Evolutionary conservation across 495 filamentous ascomycete genomes (phyloP), one percentile per base, ranked within the genome.

Genomic region (Penicillium maclennaniae): DNA sequence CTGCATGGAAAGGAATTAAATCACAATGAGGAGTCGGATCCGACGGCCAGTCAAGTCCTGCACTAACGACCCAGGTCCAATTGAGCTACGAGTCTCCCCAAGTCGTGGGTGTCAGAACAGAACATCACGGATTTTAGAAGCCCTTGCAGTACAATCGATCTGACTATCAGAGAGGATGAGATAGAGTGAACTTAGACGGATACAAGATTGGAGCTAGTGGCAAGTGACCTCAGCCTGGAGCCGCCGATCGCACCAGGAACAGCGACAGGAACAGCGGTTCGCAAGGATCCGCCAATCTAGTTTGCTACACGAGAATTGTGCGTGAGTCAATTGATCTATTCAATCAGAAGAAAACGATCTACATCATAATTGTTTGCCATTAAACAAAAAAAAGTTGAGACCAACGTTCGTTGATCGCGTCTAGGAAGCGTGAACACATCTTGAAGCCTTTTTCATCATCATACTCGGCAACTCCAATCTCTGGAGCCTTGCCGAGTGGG

Each of bases 351-450:
- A 44, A 44, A 63, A 49, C 55, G 63, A 57, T 66, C 63, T 67
- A 67, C 61, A 60, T 64, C 61, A 62, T 62, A 59, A 65, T 48
- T 43, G 47, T 53, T 42, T 62, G 58, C 58, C 58, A 62, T 60
- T 55, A 64, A 43, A 58, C 49, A 45, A 58, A 52, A 53, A 53
- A 53, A 54, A 53, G 50, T 45, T 55, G 27, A 60, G 54, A 58
- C 40, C 47, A 47, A 43, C 23, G 43, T 45, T 47, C 40, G 50
- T 45, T 46, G 53, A 53, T 60, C 61, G 44, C 25, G 59, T 61
- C 53, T 66, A 61, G 49, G 47, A 59, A 59, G 47, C 63, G 46
- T 67, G 42, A 59, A 61, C 61, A 58, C 47, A 64, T 67, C 58
- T 59, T 46, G 38, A 59, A 42, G 49, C 49, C 60, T 20, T 66